These are phyloP conservation scores for Penicillium corylophilum DNA, from an alignment of 2,329 filamentous ascomycete genomes.

Conservation along the genomic window DNA sequence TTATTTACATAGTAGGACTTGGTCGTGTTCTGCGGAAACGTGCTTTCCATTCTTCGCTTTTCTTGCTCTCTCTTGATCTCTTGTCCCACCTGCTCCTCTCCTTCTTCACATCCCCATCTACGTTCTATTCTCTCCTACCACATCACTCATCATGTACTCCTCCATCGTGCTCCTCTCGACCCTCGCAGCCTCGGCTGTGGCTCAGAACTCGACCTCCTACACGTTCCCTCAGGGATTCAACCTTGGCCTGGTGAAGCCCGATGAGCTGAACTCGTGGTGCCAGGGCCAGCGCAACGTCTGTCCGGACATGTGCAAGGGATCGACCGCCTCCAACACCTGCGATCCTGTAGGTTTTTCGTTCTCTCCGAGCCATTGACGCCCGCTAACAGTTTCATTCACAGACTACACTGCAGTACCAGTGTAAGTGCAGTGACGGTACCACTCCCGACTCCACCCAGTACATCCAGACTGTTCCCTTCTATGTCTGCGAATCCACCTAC, in stretches of 20 bases:
- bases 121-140: slow-evolving; percentile 1
- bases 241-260: slow-evolving; percentile 38
- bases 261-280: slow-evolving; percentile 54
- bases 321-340: slow-evolving; percentile 54
- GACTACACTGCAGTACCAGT: slow-evolving; percentile 53
- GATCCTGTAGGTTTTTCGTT: slow-evolving; percentile 51
- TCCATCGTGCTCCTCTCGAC: slow-evolving; percentile 48
- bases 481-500: slow-evolving; percentile 57
- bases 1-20: too few relatives aligned
- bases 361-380: background rate
- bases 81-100: background rate
- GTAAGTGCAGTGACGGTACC: slow-evolving; percentile 58
- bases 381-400: slow-evolving; percentile 11
- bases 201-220: slow-evolving; percentile 38
- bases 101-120: background rate
- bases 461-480: slow-evolving; percentile 59
- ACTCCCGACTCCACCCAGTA: slow-evolving; percentile 58
- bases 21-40: background rate
- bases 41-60: slow-evolving; percentile 8
- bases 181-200: slow-evolving; percentile 47
- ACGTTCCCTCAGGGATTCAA: slow-evolving; percentile 45
- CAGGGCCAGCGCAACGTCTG: slow-evolving; percentile 59
- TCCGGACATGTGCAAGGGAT: slow-evolving; percentile 58
- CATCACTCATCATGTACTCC: slow-evolving; percentile 48
- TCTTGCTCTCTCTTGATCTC: slow-evolving; percentile 1